Base-by-base conservation (phyloP, 2,329 filamentous ascomycete genomes). In the Aureobasidium sp. region DNA sequence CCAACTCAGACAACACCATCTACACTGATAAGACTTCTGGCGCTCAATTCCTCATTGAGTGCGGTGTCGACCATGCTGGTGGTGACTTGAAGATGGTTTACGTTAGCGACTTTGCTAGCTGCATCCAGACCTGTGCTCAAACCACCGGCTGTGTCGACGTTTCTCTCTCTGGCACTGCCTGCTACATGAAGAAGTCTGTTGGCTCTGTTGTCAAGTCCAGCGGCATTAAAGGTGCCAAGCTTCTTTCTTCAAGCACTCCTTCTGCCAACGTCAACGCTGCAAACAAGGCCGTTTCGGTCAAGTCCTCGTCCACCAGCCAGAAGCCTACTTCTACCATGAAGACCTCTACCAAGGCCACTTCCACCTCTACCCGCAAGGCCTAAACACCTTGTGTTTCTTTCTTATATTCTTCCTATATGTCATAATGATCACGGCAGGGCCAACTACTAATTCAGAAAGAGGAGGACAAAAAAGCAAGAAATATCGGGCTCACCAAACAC, bases 121-220 rank as follows among this genome's bases (percentile, higher is more conserved):
- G 72, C 55, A 71, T 73, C 58, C 65, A 67, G 34, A 65, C 66
- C 20, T 74, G 72, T 59, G 70, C 69, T 20, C 64, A 61, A 25
- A 70, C 65, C 0, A 25, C 65, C 5, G 68, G 68, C 22, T 74
- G 72, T 64, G 68, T 73, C 14, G 70, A 73, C 41, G 68, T 73
- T 29, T 68, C 67, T 11, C 63, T 71, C 8, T 70, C 70, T 11
- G 72, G 71, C 1, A 51, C 64, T 20, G 70, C 69, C n/a, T 72
- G 69, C 62, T 71, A 72, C 60, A 60, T 72, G 62, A 73, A 73
- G 69, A 67, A 61, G n/a, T 63, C 55, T 7, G 47, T 72, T 15
- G 70, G 68, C 8, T 44, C 58, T 20, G 51, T 65, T 6, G 41
- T 68, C 45, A 60, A 60, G 17, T 64, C 64, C 36, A 65, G 66